Base-by-base conservation (phyloP, 192 early-diverging fungal species). In the Coemansia sp. region DNA sequence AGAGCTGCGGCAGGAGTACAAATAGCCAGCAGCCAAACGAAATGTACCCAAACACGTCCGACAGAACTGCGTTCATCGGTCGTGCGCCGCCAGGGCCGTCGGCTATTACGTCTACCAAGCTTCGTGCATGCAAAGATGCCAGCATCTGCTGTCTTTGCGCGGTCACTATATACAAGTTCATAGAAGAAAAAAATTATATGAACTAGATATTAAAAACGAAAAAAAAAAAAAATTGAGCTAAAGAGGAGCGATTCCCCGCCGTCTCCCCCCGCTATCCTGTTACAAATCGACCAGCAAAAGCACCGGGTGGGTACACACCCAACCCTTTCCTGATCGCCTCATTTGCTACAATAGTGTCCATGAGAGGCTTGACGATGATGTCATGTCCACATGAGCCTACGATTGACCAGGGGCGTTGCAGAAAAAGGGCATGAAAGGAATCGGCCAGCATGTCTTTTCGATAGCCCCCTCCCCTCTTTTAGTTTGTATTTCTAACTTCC, bases 11-110 rank as follows among this genome's bases (percentile, higher is more conserved):
- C 62, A 82, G 11, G 40, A 76, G 68, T 0, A 82, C 79, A 37
- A 73, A 66, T 21, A 77, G 68, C 74, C 74, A 82, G 57, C 74
- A 77, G 8, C 50, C 74, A 46, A 82, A 82, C 39, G 74, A 82
- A 8, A 77, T 56, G 45, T 82, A 76, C 7, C 74, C 74, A 62
- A 77, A 82, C 0, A 82, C 13, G 44, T 82, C 74, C 2, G 79
- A 82, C 0, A 75, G 70, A 13, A 81, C n/a, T 1, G 67, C 63
- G 45, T 74, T 73, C 36, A 63, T 36, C 45, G 66, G 63, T 48
- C 17, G 44, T 37, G 11, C 60, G 9, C 33, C 50, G 50, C 46
- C 46, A 24, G 10, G 5, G 42, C 50, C 50, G 50, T 29, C 50
- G 13, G 21, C 50, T 51, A 27, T 27, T 51, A 11, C 29, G 50